These are phyloP conservation scores for Tephrocybe sp. DNA, from an alignment of 768 basidiomycete genomes.

Conservation along the genomic window DNA sequence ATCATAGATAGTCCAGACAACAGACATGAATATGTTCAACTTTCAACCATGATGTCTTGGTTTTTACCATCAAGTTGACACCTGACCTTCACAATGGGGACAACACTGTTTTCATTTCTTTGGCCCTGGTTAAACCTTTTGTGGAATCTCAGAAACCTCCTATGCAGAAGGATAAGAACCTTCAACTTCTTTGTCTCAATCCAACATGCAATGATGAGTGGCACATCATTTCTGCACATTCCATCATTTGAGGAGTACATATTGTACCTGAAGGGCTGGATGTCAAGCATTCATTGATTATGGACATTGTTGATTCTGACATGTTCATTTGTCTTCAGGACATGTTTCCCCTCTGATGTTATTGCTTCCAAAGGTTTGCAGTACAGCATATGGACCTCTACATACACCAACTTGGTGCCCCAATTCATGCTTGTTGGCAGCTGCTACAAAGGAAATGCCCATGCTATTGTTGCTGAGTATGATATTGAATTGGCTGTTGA, in stretches of 20 bases:
- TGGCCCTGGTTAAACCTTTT: conserved; percentile 2
- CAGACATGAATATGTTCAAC: too few species aligned
- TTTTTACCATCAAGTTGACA: background rate
- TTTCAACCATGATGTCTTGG: background rate
- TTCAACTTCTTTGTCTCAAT: conserved; percentile 19
- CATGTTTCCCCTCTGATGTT: conserved; percentile 8
- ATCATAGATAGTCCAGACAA: too few species aligned
- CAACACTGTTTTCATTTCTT: background rate
- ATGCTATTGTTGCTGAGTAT: too few species aligned
- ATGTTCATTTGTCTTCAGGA: conserved; percentile 22
- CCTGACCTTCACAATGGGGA: background rate
- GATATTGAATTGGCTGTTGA: too few species aligned
- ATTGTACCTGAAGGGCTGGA: conserved; percentile 20
- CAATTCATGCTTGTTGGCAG: too few species aligned
- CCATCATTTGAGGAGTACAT: conserved; percentile 29
- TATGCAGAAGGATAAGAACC: conserved; percentile 20
- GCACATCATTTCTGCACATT: conserved; percentile 25
- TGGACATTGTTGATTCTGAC: conserved; percentile 29
- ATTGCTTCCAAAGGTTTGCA: too few species aligned
- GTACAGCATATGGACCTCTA: too few species aligned
- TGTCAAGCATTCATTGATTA: conserved; percentile 22
- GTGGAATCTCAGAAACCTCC: background rate
- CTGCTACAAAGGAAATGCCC: too few species aligned
- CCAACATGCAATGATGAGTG: background rate
- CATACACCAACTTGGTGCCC: too few species aligned